Conservation (phyloP, 1,139 yeast genomes). For the Pichia sorboxylosa region DNA sequence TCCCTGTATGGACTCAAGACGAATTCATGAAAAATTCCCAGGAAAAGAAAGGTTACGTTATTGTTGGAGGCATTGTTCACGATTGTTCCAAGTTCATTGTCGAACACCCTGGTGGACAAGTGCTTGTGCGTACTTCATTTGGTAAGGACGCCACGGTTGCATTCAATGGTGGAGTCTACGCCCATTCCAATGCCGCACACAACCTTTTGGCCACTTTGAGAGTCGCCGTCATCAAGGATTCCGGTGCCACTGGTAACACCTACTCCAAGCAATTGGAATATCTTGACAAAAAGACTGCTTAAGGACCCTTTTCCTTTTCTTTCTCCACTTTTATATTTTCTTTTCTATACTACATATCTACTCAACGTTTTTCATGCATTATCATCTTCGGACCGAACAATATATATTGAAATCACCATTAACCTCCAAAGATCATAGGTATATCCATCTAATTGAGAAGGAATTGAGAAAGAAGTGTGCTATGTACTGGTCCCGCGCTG, state of each 20-base stretch:
- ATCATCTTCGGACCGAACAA: no score
- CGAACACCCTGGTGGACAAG: constrained; percentile 97
- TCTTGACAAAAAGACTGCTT: no score
- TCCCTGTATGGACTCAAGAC: constrained; percentile 86
- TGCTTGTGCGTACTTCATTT: constrained; percentile 70
- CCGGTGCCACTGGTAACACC: constrained; percentile 41
- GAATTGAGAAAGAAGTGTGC: no score
- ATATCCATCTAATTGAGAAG: no score
- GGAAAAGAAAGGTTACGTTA: constrained; percentile 47
- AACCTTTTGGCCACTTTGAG: constrained; percentile 92
- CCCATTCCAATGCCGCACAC: constrained; percentile 96
- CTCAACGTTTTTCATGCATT: no score
- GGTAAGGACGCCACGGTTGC: constrained; percentile 97
- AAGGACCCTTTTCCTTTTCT: no score
- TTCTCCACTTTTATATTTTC: no score
- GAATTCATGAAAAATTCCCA: constrained; percentile 65
- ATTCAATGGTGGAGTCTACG: constrained; percentile 95
- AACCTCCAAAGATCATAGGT: no score
- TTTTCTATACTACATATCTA: no score
- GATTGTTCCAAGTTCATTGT: constrained; percentile 75
- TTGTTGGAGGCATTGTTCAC: constrained; percentile 91
- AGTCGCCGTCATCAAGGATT: constrained; percentile 77
- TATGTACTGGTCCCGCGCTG: no score
- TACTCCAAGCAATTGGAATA: constrained; percentile 41
- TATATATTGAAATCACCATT: no score